These are phyloP conservation scores for Thalia dealbata DNA, from an alignment of 176 grass and related monocot genomes.

Conservation along the genomic window DNA sequence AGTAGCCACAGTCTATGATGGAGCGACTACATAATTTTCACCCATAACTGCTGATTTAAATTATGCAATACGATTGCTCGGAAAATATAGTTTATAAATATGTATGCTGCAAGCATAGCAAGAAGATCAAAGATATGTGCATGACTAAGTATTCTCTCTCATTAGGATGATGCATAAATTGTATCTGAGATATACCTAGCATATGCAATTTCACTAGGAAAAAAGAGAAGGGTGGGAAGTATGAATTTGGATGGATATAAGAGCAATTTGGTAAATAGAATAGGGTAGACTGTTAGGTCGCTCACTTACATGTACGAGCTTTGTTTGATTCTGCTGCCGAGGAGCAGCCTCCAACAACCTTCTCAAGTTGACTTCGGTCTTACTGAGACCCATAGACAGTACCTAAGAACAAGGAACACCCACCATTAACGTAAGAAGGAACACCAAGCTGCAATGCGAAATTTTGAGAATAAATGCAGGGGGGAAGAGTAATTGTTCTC, in stretches of 20 bases:
- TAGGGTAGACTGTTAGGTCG: background rate
- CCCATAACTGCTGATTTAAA: background rate
- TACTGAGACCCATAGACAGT: slow-evolving; percentile 51
- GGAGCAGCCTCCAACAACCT: slow-evolving; percentile 75
- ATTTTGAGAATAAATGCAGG: background rate
- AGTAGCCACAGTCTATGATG: background rate
- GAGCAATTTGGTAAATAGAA: background rate
- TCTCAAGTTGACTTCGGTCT: slow-evolving; percentile 80
- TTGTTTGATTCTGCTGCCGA: slow-evolving; percentile 68
- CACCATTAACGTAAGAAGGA: too few species aligned
- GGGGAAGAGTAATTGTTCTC: background rate
- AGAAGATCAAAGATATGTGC: background rate
- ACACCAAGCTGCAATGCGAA: too few species aligned
- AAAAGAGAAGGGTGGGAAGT: background rate
- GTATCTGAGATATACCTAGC: background rate
- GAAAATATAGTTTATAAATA: background rate
- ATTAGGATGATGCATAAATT: background rate
- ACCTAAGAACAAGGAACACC: slow-evolving; percentile 8
- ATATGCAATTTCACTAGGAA: background rate
- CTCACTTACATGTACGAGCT: slow-evolving; percentile 59
- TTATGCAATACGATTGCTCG: too few species aligned
- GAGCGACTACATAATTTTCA: background rate
- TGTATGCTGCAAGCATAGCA: background rate
- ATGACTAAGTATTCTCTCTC: background rate
- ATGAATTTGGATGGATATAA: background rate